Conservation (phyloP, 148 eudicot species). For the Chenopodium album region DNA sequence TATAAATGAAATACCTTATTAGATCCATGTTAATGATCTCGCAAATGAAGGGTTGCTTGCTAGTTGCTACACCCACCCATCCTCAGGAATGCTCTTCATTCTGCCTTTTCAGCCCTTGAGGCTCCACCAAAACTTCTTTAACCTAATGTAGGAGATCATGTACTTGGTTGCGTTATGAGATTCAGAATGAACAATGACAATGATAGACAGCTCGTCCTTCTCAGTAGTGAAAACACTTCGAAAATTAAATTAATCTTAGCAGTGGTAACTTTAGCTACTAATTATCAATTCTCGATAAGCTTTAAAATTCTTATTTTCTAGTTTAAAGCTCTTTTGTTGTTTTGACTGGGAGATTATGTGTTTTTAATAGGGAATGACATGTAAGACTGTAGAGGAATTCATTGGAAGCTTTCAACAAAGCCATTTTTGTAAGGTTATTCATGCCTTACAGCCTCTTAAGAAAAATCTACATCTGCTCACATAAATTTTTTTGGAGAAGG, state of each 20-base stretch:
- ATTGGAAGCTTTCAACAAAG: no score
- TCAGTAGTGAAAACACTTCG: constrained; percentile 52
- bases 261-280: constrained; percentile 42
- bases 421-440: no score
- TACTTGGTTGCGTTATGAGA: constrained; percentile 64
- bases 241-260: constrained; percentile 80
- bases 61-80: constrained; percentile 28
- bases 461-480: no score
- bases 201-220: constrained; percentile 69
- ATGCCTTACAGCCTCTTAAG: no score
- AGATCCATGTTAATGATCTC: no score
- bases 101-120: constrained; percentile 30
- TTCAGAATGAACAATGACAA: constrained; percentile 31
- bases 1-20: no score
- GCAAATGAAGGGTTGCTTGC: constrained; percentile 31
- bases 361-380: constrained; percentile 56
- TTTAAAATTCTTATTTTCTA: not conserved
- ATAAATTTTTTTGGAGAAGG: no score
- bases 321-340: not conserved
- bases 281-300: not conserved
- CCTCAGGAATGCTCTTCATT: constrained; percentile 21
- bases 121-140: constrained; percentile 39
- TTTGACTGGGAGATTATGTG: not conserved
- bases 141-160: constrained; percentile 58
- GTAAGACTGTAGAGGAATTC: constrained; percentile 62